phyloP scores from a whole-genome alignment of 805 yeast genomes.

The Candida rishiriensis region DNA sequence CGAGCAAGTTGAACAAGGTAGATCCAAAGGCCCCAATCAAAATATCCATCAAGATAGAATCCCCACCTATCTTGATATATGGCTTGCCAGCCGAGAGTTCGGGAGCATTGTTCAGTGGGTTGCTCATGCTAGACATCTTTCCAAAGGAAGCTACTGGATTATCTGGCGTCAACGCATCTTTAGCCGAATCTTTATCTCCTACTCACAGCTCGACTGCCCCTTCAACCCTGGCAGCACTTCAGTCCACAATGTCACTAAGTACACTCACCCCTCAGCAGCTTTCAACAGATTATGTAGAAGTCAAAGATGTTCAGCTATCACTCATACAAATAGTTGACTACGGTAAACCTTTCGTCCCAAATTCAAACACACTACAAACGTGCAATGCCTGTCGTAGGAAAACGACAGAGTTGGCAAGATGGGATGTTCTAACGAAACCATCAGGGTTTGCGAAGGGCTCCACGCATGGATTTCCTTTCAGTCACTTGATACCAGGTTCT shows the following conservation, averaged over 20 bases:
- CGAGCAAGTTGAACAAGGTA: conserved; percentile 20
- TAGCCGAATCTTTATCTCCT: conserved; percentile 1
- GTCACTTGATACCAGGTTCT: conserved; percentile 82
- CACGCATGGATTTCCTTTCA: conserved; percentile 85
- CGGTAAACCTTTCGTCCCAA: conserved; percentile 62
- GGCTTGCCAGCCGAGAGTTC: conserved; percentile 76
- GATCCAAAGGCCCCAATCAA: conserved; percentile 26
- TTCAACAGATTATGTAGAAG: conserved; percentile 39
- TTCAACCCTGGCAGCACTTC: conserved; percentile 6
- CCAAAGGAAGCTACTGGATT: conserved; percentile 6
- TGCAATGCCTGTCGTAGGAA: conserved; percentile 59
- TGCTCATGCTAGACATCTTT: conserved; percentile 56
- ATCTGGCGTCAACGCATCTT: background rate
- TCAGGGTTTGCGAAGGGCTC: conserved; percentile 57
- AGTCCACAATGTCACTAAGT: conserved; percentile 23
- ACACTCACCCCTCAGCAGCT: conserved; percentile 16
- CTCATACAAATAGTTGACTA: conserved; percentile 69
- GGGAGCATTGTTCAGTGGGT: conserved; percentile 83
- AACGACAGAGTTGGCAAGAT: conserved; percentile 64
- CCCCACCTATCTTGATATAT: conserved; percentile 86
- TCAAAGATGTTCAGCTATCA: conserved; percentile 57
- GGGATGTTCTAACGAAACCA: conserved; percentile 73
- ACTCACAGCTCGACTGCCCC: background rate
- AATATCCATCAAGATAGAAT: conserved; percentile 64
- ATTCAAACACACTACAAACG: conserved; percentile 40